Evolutionary conservation across 2,329 filamentous ascomycete genomes (phyloP).

Genomic region (Orbilia quercus): DNA sequence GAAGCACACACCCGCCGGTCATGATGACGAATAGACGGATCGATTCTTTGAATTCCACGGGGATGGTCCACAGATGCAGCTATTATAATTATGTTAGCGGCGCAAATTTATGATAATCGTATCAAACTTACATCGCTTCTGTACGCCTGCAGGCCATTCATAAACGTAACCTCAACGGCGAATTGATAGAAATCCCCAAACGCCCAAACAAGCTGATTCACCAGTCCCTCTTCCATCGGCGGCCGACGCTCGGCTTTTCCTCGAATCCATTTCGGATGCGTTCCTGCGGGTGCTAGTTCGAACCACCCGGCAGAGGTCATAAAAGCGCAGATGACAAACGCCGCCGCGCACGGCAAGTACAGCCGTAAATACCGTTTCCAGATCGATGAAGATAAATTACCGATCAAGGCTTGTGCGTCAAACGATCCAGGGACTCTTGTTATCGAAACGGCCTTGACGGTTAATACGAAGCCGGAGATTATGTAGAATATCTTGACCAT

Average conservation of each 20-base stretch:
- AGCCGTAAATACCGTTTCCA: constrained; percentile 38
- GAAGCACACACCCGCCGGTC: constrained; percentile 3
- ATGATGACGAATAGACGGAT: constrained; percentile 27
- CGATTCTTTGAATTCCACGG: constrained; percentile 29
- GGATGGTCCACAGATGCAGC: constrained; percentile 46
- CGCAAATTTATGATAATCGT: neutral
- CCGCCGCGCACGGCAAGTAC: constrained; percentile 27
- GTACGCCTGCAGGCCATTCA: constrained; percentile 5
- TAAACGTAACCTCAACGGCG: constrained; percentile 19
- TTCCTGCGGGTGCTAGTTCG: neutral
- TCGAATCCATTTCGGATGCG: constrained; percentile 21
- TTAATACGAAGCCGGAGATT: constrained; percentile 35
- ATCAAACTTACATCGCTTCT: constrained; percentile 14
- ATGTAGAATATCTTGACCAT: constrained; percentile 47
- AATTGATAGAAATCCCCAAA: constrained; percentile 32
- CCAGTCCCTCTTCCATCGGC: constrained; percentile 13
- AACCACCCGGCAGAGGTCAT: constrained; percentile 17
- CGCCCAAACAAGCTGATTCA: constrained; percentile 7
- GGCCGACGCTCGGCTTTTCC: constrained; percentile 14
- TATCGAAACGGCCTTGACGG: constrained; percentile 20
- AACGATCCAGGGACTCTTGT: constrained; percentile 11
- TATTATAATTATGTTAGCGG: neutral
- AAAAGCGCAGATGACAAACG: constrained; percentile 23
- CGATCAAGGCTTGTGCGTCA: constrained; percentile 5
- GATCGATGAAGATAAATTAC: constrained; percentile 32